Evolutionary conservation across 2,329 filamentous ascomycete genomes (phyloP), one percentile per base, ranked within the genome.

Genomic region (Akanthomyces muscarius): DNA sequence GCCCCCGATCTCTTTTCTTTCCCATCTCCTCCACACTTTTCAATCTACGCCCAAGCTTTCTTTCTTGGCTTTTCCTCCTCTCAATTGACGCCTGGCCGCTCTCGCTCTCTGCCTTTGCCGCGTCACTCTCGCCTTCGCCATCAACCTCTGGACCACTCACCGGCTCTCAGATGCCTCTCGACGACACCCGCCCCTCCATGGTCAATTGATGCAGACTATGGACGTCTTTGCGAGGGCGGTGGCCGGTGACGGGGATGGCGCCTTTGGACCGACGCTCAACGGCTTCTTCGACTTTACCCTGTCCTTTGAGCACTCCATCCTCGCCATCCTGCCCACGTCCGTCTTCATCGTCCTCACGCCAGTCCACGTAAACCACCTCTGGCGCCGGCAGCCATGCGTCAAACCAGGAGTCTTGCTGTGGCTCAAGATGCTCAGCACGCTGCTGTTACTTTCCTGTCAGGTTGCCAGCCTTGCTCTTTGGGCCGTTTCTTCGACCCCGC

Each of bases 381-480:
- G 33, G 33, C 45, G 48, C 36, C 61, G 56, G 41, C 65, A 1
- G 56, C 25, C 25, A 36, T 47, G 55, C 2, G 63, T 68, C 1
- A 51, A 45, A 7, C 5, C 28, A 0, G 66, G 68, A 4, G 36
- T 6, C 13, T 16, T 71, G 16, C 25, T 72, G 0, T 70, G 70
- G 67, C 16, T 63, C 0, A 73, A 71, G 60, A 41, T 71, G 62
- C 71, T 42, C 63, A 62, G 14, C 6, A 14, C 38, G 0, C 0
- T 16, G 1, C 2, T 8, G 4, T 2, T 51, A 21, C 5, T n/a
- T 5, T 0, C 1, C 0, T 42, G 74, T 41, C 69, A 72, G 65
- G 53, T 69, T 21, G 47, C 66, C 4, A 67, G 75, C 5, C 58
- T 70, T 4, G 67, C 65, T 1, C 64, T 76, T 2, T 76, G 72